phyloP scores from a whole-genome alignment of 116 monocot genomes.

The Dioscorea cayenensis region DNA sequence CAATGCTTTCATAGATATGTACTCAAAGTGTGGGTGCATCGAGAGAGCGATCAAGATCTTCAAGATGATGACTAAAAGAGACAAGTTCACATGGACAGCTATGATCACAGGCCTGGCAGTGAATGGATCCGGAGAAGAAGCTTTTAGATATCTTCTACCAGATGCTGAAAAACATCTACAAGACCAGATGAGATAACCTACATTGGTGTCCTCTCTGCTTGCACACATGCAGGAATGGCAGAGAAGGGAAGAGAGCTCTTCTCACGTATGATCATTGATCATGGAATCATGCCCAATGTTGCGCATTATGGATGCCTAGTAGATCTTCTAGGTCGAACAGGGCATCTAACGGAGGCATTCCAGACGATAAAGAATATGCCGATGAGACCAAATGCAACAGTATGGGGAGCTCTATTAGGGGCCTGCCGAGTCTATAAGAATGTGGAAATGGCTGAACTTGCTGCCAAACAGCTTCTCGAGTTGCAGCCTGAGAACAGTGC shows the following conservation, averaged over 20 bases:
- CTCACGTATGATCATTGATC: slow-evolving; percentile 34
- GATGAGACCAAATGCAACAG: slow-evolving; percentile 48
- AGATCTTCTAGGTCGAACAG: slow-evolving; percentile 71
- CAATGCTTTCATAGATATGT: slow-evolving; percentile 75
- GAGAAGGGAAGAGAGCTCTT: slow-evolving; percentile 57
- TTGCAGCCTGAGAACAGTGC: slow-evolving; percentile 34
- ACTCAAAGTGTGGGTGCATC: slow-evolving; percentile 60
- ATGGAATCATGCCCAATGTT: slow-evolving; percentile 47
- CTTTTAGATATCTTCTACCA: slow-evolving; percentile 42
- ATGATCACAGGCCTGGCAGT: slow-evolving; percentile 62
- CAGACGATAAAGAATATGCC: slow-evolving; percentile 77
- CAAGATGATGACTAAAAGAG: slow-evolving; percentile 25
- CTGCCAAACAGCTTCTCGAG: slow-evolving; percentile 31
- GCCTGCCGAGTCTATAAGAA: slow-evolving; percentile 57
- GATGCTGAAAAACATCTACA: slow-evolving; percentile 34
- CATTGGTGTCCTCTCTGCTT: slow-evolving; percentile 51
- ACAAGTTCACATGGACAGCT: slow-evolving; percentile 59
- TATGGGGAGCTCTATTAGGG: slow-evolving; percentile 71
- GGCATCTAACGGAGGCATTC: slow-evolving; percentile 63
- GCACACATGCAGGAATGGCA: slow-evolving; percentile 56
- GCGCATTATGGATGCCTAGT: slow-evolving; percentile 79
- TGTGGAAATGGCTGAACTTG: slow-evolving; percentile 42
- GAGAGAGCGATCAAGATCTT: slow-evolving; percentile 41
- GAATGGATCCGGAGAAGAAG: slow-evolving; percentile 49
- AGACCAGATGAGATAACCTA: slow-evolving; percentile 56